These are phyloP conservation scores for Sparassis latifolia DNA, from an alignment of 1,284 basidiomycete genomes.

Conservation along the genomic window DNA sequence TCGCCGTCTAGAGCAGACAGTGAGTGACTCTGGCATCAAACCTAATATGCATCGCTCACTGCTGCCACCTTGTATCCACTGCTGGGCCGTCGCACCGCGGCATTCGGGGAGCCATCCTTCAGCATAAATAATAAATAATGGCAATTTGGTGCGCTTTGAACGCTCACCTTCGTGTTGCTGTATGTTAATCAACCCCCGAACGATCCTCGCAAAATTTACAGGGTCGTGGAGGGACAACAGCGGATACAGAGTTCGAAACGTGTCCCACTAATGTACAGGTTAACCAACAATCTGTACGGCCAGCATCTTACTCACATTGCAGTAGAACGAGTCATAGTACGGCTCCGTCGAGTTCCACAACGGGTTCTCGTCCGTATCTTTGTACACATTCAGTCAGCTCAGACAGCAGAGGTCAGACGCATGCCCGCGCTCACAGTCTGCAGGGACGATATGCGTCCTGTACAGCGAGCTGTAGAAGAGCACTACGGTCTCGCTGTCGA, in stretches of 20 bases:
- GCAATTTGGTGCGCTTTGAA: background rate
- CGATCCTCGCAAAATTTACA: constrained; percentile 46
- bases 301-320: constrained; percentile 36
- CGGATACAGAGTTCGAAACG: constrained; percentile 53
- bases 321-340: constrained; percentile 65
- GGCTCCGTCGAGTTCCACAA: constrained; percentile 59
- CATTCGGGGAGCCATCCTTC: constrained; percentile 60
- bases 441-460: constrained; percentile 59
- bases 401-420: background rate
- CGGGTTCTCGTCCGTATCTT: constrained; percentile 67
- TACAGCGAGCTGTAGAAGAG: constrained; percentile 63
- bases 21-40: background rate
- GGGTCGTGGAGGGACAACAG: constrained; percentile 59
- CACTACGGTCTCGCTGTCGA: constrained; percentile 40
- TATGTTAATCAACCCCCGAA: constrained; percentile 59
- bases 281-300: background rate
- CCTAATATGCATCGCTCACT: constrained; percentile 30
- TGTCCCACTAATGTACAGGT: constrained; percentile 46
- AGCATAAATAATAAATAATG: background rate
- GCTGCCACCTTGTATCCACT: constrained; percentile 58
- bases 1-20: constrained; percentile 43
- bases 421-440: constrained; percentile 42
- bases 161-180: constrained; percentile 53
- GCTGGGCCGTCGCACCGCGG: constrained; percentile 40
- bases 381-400: background rate